Conservation (phyloP, 441 rosid genomes). For the Theobroma grandiflorum region DNA sequence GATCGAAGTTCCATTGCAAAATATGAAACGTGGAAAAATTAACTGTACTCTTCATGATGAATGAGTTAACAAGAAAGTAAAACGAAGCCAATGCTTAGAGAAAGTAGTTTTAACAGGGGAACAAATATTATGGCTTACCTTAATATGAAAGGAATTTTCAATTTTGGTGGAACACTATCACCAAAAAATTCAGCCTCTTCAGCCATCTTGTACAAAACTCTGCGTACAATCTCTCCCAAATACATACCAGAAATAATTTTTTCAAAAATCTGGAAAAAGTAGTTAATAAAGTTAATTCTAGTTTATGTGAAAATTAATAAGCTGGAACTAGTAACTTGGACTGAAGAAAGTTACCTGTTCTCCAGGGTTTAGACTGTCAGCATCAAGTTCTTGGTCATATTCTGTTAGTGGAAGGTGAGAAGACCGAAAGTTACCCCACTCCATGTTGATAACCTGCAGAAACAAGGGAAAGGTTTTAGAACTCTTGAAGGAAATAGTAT, state of each 20-base stretch:
- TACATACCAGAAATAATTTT: slow-evolving; percentile 60
- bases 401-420: slow-evolving; percentile 72
- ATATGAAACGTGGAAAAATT: neutral
- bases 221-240: slow-evolving; percentile 54
- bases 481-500: neutral
- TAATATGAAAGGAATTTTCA: slow-evolving; percentile 40
- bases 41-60: neutral
- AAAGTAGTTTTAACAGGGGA: neutral
- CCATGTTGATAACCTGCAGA: slow-evolving; percentile 76
- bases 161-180: slow-evolving; percentile 44
- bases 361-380: slow-evolving; percentile 70
- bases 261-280: slow-evolving; percentile 43
- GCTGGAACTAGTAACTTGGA: neutral
- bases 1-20: neutral
- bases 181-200: slow-evolving; percentile 52
- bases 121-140: slow-evolving; percentile 30
- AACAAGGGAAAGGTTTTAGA: neutral
- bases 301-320: neutral
- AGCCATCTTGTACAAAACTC: slow-evolving; percentile 52
- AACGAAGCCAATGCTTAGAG: no score
- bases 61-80: no score
- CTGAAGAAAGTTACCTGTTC: slow-evolving; percentile 54
- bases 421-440: slow-evolving; percentile 80
- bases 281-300: neutral
- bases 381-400: slow-evolving; percentile 60